phyloP scores from a whole-genome alignment of 306 rosid genomes.

The Erythrophleum fordii region DNA sequence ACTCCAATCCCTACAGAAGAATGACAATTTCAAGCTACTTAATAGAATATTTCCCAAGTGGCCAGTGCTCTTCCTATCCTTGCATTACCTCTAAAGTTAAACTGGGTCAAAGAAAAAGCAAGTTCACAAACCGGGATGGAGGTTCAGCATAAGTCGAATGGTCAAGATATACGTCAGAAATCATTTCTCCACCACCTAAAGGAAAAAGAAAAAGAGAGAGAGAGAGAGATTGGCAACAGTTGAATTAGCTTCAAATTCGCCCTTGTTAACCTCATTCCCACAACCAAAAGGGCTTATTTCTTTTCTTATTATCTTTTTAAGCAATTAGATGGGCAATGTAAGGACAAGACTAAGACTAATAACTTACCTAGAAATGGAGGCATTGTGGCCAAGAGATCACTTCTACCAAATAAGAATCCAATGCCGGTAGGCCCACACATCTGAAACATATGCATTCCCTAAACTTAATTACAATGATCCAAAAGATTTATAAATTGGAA shows the following conservation, averaged over 20 bases:
- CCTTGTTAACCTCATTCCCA: no score
- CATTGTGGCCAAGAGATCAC: slow-evolving; percentile 77
- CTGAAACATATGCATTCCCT: no score
- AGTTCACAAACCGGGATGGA: slow-evolving; percentile 81
- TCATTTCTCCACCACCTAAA: slow-evolving; percentile 98
- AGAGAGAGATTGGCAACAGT: slow-evolving; percentile 20
- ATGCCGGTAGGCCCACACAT: slow-evolving; percentile 99
- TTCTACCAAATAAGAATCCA: slow-evolving; percentile 87
- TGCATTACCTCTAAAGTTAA: slow-evolving; percentile 24
- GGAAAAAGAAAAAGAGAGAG: no score
- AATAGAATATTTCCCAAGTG: no score
- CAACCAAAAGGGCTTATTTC: no score
- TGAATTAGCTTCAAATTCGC: slow-evolving; percentile 38
- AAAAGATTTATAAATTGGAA: slow-evolving; percentile 33
- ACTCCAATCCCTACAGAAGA: no score
- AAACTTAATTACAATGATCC: slow-evolving; percentile 37
- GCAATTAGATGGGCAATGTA: slow-evolving; percentile 29
- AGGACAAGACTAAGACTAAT: not conserved
- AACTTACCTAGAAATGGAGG: slow-evolving; percentile 88
- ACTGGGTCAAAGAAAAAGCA: slow-evolving; percentile 1
- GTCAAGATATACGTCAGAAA: slow-evolving; percentile 85
- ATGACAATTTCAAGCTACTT: no score
- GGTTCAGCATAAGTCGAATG: slow-evolving; percentile 92
- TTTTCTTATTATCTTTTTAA: no score
- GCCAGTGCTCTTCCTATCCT: slow-evolving; percentile 9